phyloP scores from a whole-genome alignment of 2,329 filamentous ascomycete species.

The Penicillium sp. region DNA sequence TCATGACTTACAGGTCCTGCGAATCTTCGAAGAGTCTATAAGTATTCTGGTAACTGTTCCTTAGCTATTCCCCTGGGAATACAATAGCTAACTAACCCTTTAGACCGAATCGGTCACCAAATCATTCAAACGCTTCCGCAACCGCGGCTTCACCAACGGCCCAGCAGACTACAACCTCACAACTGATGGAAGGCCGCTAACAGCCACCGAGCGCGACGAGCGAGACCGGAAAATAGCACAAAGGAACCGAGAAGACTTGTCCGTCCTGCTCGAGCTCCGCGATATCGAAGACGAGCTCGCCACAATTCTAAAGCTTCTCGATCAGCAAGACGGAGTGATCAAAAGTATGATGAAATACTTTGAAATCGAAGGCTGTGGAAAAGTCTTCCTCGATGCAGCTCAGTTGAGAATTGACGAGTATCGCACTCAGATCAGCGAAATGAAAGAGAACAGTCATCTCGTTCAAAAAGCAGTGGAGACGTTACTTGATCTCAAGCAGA shows the following conservation, averaged over 20 bases:
- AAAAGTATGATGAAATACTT: constrained; percentile 37
- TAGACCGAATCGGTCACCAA: constrained; percentile 60
- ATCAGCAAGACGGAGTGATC: constrained; percentile 53
- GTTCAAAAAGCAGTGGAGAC: constrained; percentile 63
- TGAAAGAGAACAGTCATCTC: constrained; percentile 55
- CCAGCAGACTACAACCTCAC: constrained; percentile 31
- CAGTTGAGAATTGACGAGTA: constrained; percentile 54
- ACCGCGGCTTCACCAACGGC: constrained; percentile 51
- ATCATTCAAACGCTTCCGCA: constrained; percentile 59
- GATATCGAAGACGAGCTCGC: constrained; percentile 62
- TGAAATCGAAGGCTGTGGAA: constrained; percentile 40
- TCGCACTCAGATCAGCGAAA: constrained; percentile 51
- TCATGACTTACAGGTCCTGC: constrained; percentile 59
- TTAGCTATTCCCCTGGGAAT: neutral
- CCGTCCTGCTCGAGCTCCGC: constrained; percentile 58
- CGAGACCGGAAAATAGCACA: constrained; percentile 49
- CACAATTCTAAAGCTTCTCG: constrained; percentile 55
- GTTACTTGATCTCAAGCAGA: constrained; percentile 62
- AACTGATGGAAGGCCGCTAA: constrained; percentile 29
- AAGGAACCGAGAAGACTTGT: constrained; percentile 60
- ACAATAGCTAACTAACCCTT: neutral
- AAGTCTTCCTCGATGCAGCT: constrained; percentile 52
- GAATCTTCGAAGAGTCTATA: constrained; percentile 63
- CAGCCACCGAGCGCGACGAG: constrained; percentile 37
- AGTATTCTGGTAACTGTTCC: constrained; percentile 51